These are phyloP conservation scores for Wickerhamiella dianesei DNA, from an alignment of 805 yeast species.

Conservation along the genomic window DNA sequence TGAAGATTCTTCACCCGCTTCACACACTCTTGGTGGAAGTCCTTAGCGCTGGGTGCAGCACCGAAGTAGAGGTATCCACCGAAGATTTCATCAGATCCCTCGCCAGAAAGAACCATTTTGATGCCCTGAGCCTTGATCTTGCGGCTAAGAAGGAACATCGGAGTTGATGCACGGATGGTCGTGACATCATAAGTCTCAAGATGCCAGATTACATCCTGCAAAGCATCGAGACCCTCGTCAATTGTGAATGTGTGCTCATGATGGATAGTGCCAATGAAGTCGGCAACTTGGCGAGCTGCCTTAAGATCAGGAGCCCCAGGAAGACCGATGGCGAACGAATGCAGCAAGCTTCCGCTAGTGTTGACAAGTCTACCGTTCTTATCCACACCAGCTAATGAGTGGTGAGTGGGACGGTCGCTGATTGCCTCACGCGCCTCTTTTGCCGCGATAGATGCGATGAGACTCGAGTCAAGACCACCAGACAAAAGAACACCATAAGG, in stretches of 20 bases:
- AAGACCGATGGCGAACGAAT: constrained; percentile 93
- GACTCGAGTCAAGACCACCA: constrained; percentile 94
- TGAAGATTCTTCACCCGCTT: constrained; percentile 95
- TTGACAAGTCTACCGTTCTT: constrained; percentile 68
- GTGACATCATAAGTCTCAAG: constrained; percentile 97
- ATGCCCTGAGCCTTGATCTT: constrained; percentile 99
- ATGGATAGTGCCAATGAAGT: constrained; percentile 88
- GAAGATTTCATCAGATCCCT: constrained; percentile 97
- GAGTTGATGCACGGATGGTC: constrained; percentile 97
- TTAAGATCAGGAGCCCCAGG: constrained; percentile 95
- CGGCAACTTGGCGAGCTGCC: constrained; percentile 95
- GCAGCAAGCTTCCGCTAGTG: constrained; percentile 53
- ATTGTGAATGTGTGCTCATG: constrained; percentile 96
- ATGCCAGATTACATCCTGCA: constrained; percentile 87
- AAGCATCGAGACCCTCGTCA: constrained; percentile 92
- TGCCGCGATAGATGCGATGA: constrained; percentile 94
- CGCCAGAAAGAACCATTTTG: constrained; percentile 98
- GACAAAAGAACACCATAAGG: constrained; percentile 96
- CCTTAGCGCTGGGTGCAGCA: constrained; percentile 82
- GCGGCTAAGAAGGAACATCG: constrained; percentile 91
- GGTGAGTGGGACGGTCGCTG: constrained; percentile 45
- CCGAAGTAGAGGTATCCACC: constrained; percentile 98
- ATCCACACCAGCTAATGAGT: constrained; percentile 83
- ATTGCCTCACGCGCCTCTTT: constrained; percentile 82
- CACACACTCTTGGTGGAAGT: constrained; percentile 92